Evolutionary conservation across 2,329 filamentous ascomycete genomes (phyloP), one percentile per base, ranked within the genome.

Genomic region (Fonsecaea monophora): DNA sequence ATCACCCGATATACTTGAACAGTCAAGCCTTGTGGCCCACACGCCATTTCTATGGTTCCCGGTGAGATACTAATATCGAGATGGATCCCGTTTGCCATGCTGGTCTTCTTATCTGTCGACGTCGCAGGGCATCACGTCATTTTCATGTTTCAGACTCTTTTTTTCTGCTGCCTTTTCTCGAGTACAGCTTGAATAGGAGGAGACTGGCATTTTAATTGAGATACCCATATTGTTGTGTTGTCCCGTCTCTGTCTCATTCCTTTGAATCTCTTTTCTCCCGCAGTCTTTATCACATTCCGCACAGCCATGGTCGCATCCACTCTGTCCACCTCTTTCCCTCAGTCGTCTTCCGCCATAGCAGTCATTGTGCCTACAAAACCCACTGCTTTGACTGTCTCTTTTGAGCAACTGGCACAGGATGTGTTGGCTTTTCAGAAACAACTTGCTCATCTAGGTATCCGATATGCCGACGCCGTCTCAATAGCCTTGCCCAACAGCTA

Each of bases 401-500:
- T 92, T 81, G 79, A 83, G 69, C 84, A 88, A 74, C 86, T 96
- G 60, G 78, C 85, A 61, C 77, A 84, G 68, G 89, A 94, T 75
- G 86, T 92, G 63, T 79, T 83, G 53, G 81, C 85, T 15, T 94
- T 95, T 81, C 92, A 95, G 81, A 82, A 84, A 76, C 91, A 92
- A 80, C 87, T 96, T 69, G 92, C 92, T 30, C 84, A 84, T 56
- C 84, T 94, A 64, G 92, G 92, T 70, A 87, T 96, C 69, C 83
- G 84, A 64, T 84, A 86, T 53, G 84, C 85, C 71, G 86, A 89
- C 13, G 89, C 91, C 55, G 91, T 96, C 60, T 95, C 92, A 56
- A 93, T 96, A 76, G 90, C 92, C 34, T 85, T 93, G 18, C 86
- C 90, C 66, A 96, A 96, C 82, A 92, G 90, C 61, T 94, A 92